A percentile compares a stretch with the other conserved stretches of the same genome.
These are phyloP conservation scores for Fragaria iinumae DNA, from an alignment of 306 rosid genomes.

Conservation along the genomic window DNA sequence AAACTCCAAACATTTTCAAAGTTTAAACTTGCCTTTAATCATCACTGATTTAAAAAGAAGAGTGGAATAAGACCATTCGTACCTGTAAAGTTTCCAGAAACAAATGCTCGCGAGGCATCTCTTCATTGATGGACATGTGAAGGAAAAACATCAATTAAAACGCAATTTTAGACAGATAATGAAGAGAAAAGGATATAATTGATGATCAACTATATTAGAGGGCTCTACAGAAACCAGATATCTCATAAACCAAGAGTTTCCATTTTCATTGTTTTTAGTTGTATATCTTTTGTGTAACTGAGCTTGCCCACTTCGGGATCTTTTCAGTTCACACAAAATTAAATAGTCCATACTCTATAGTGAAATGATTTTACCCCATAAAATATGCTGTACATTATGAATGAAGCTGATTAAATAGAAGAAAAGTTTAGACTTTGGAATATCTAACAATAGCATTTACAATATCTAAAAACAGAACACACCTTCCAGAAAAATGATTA, in stretches of 20 bases:
- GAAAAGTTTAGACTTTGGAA: background rate
- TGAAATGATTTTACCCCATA: background rate
- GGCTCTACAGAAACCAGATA: background rate
- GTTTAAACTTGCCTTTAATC: too few relatives aligned
- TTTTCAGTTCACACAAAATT: background rate
- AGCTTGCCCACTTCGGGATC: too few relatives aligned
- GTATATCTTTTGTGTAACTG: background rate
- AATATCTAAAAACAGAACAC: conserved; percentile 12
- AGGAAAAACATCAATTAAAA: conserved; percentile 19
- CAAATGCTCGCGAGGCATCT: conserved; percentile 98
- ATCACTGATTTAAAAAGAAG: too few relatives aligned
- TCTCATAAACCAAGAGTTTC: background rate
- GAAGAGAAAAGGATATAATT: background rate
- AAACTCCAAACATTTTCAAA: too few relatives aligned
- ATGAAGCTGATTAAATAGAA: background rate
- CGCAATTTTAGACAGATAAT: background rate
- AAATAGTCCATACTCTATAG: background rate
- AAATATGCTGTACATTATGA: background rate
- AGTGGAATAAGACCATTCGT: background rate
- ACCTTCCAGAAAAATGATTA: conserved; percentile 96
- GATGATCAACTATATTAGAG: background rate
- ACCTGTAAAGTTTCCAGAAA: conserved; percentile 98
- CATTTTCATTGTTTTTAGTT: background rate
- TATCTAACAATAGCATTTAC: background rate
- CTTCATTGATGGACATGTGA: conserved; percentile 36